Percentiles rank a stretch among this genome's conserved stretches.
Conservation (phyloP, 345 rosid genomes). For the Ceriops zippeliana region DNA sequence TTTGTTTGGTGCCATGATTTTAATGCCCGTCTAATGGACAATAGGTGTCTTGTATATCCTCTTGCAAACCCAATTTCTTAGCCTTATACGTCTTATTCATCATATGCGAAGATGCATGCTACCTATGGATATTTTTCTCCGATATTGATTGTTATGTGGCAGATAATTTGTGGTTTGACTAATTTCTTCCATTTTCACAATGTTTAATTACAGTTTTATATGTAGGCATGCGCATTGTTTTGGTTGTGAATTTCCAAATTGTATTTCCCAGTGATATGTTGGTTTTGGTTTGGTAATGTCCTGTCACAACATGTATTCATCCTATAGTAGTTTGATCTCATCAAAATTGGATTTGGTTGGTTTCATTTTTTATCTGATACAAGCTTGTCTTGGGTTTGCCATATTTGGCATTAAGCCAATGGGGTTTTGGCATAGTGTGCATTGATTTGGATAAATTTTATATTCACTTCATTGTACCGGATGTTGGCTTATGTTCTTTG, state of each 20-base stretch:
- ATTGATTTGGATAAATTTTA: too few relatives aligned
- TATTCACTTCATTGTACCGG: too few relatives aligned
- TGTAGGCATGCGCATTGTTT: not conserved
- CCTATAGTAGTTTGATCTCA: too few relatives aligned
- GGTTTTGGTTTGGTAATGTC: too few relatives aligned
- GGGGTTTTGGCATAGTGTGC: not conserved
- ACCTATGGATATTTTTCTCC: not conserved
- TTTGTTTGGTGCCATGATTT: not conserved
- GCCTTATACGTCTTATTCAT: not conserved
- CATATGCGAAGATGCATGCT: not conserved
- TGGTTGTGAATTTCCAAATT: not conserved
- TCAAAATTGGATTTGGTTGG: too few relatives aligned
- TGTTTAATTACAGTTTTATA: not conserved
- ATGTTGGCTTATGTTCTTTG: too few relatives aligned
- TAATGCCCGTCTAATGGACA: not conserved
- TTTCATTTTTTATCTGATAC: too few relatives aligned
- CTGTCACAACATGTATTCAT: too few relatives aligned
- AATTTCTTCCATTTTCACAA: not conserved
- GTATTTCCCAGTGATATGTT: not conserved
- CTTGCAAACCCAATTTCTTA: not conserved
- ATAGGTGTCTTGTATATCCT: not conserved
- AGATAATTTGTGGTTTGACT: constrained; percentile 1
- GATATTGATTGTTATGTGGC: not conserved
- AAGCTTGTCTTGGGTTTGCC: too few relatives aligned
- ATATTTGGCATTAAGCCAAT: too few relatives aligned